phyloP scores from a whole-genome alignment of 352 stramenopile species.

The Globisporangium ultimum region DNA sequence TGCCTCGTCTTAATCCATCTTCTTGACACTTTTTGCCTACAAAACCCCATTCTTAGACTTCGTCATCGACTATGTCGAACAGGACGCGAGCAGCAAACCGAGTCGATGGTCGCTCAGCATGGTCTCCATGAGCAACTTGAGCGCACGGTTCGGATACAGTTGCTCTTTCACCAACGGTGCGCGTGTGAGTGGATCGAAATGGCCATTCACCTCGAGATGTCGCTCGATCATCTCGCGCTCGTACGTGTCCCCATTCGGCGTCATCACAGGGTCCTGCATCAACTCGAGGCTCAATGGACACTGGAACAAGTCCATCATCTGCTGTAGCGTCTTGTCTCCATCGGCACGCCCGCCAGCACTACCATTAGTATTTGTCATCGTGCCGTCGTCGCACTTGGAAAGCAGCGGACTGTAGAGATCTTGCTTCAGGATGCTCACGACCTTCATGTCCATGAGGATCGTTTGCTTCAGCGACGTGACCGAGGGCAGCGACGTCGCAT shows the following conservation, averaged over 20 bases:
- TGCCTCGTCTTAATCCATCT: too few species aligned
- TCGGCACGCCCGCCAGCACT: constrained; percentile 9
- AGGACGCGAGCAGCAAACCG: constrained; percentile 42
- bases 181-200: constrained; percentile 68
- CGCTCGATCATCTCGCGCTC: constrained; percentile 77
- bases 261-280: constrained; percentile 78
- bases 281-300: constrained; percentile 71
- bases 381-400: constrained; percentile 14
- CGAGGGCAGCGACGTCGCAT: constrained; percentile 27
- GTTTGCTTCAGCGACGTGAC: constrained; percentile 35
- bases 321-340: constrained; percentile 41
- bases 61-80: constrained; percentile 5
- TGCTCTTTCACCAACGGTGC: constrained; percentile 51
- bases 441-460: constrained; percentile 65
- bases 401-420: constrained; percentile 47
- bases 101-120: constrained; percentile 60
- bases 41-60: too few species aligned
- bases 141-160: constrained; percentile 60
- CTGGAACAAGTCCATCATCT: constrained; percentile 72
- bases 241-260: constrained; percentile 69
- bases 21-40: too few species aligned
- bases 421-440: constrained; percentile 44
- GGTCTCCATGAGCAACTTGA: constrained; percentile 75
- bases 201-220: constrained; percentile 66
- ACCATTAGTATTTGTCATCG: not conserved